A percentile compares a stretch with the other conserved stretches of the same genome.
phyloP scores from a whole-genome alignment of 2,329 filamentous ascomycete genomes.

The Fusarium graminum region DNA sequence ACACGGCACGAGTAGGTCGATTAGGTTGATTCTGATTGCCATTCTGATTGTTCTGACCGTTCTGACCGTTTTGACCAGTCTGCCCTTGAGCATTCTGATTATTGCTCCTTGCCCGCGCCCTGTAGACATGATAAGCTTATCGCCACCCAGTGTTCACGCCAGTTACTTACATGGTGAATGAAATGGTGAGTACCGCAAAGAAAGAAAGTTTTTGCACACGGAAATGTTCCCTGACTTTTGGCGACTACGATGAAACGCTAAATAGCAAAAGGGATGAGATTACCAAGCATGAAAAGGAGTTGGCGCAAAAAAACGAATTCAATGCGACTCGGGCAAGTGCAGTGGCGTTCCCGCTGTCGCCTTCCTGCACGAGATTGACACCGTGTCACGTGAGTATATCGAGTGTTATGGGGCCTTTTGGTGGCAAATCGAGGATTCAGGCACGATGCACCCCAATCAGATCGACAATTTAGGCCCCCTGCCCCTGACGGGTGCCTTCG shows the following conservation, averaged over 20 bases:
- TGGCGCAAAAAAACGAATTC: slow-evolving; percentile 37
- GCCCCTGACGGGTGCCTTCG: slow-evolving; percentile 51
- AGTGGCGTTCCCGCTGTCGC: slow-evolving; percentile 41
- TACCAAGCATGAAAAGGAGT: slow-evolving; percentile 23
- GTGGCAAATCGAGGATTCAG: slow-evolving; percentile 25
- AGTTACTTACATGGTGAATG: slow-evolving; percentile 32
- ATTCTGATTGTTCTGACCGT: slow-evolving; percentile 33
- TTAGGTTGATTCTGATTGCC: slow-evolving; percentile 26
- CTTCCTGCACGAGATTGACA: slow-evolving; percentile 48
- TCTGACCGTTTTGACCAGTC: slow-evolving; percentile 14
- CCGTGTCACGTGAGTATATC: slow-evolving; percentile 52
- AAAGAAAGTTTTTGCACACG: background rate
- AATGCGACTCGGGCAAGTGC: slow-evolving; percentile 25
- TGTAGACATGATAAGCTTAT: slow-evolving; percentile 36
- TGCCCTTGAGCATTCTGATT: slow-evolving; percentile 34
- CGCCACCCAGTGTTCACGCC: background rate
- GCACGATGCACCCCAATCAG: slow-evolving; percentile 37
- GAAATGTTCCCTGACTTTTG: slow-evolving; percentile 6
- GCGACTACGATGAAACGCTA: slow-evolving; percentile 16
- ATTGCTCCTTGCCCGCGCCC: slow-evolving; percentile 39
- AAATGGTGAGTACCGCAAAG: background rate
- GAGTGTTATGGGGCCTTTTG: slow-evolving; percentile 1
- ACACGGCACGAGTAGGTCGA: slow-evolving; percentile 53
- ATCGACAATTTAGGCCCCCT: slow-evolving; percentile 30
- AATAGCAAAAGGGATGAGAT: slow-evolving; percentile 16